Conservation (phyloP, 441 rosid species). For the Corymbia citriodora region DNA sequence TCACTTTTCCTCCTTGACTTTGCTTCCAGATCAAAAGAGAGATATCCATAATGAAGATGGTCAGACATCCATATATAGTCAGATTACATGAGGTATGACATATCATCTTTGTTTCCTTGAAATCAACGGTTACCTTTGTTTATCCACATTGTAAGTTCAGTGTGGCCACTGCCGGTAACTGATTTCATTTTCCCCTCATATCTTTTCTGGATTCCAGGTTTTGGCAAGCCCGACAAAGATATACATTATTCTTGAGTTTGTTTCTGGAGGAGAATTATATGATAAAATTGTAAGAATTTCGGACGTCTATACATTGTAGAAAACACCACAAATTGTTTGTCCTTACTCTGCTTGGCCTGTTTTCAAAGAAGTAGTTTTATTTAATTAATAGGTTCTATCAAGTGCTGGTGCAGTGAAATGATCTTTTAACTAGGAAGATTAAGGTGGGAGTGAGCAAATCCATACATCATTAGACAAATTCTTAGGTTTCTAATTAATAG, state of each 20-base stretch:
- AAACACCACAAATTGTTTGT: not conserved
- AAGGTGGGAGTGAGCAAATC: not conserved
- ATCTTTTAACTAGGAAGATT: not conserved
- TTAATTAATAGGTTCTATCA: not conserved
- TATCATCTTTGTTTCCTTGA: not conserved
- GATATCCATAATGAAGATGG: constrained; percentile 1
- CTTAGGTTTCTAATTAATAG: not conserved
- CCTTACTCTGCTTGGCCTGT: not conserved
- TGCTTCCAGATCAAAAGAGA: constrained; percentile 1
- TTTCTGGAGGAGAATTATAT: not conserved
- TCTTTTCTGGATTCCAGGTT: not conserved
- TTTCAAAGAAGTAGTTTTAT: not conserved
- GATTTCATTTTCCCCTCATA: not conserved
- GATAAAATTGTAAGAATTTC: not conserved
- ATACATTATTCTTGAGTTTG: not conserved
- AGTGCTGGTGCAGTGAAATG: not conserved
- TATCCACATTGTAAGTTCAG: not conserved
- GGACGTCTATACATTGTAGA: not conserved
- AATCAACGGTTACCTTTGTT: not conserved
- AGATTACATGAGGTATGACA: not conserved
- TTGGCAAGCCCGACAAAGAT: not conserved
- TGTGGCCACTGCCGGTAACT: not conserved
- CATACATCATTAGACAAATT: not conserved
- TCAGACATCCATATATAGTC: not conserved
- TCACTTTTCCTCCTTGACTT: not conserved